phyloP scores from a whole-genome alignment of 2,329 filamentous ascomycete species.

The Clarireedia homoeocarpa region DNA sequence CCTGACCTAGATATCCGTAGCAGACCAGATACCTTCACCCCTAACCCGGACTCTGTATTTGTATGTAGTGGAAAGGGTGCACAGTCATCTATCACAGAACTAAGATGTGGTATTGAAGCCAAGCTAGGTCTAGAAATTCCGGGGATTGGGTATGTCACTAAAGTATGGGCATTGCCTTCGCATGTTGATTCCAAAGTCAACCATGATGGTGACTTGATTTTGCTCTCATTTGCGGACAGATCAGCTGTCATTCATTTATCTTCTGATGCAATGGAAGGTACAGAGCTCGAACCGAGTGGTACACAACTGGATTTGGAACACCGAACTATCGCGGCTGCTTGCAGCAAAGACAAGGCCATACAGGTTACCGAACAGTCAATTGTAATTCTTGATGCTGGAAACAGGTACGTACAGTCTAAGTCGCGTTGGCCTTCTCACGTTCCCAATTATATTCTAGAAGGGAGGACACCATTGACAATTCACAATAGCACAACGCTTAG shows the following conservation, averaged over 20 bases:
- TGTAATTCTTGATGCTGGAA: slow-evolving; percentile 13
- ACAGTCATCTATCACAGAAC: slow-evolving; percentile 57
- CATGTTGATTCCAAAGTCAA: slow-evolving; percentile 10
- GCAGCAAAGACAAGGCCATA: slow-evolving; percentile 33
- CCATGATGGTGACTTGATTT: slow-evolving; percentile 18
- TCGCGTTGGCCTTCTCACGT: not conserved
- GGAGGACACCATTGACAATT: not conserved
- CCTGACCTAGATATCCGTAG: not conserved
- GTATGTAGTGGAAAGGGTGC: slow-evolving; percentile 56
- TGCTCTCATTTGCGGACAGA: slow-evolving; percentile 24
- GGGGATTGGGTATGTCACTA: slow-evolving; percentile 39
- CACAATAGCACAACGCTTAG: not conserved
- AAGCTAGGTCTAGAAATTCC: slow-evolving; percentile 53
- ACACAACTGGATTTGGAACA: slow-evolving; percentile 44
- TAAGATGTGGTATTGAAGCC: slow-evolving; percentile 63
- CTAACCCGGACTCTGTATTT: slow-evolving; percentile 51
- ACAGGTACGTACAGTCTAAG: slow-evolving; percentile 13
- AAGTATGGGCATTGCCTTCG: slow-evolving; percentile 44
- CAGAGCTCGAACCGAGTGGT: slow-evolving; percentile 34
- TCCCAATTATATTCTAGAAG: not conserved
- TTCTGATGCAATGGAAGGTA: slow-evolving; percentile 38
- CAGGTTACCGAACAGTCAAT: slow-evolving; percentile 46
- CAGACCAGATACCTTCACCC: slow-evolving; percentile 19
- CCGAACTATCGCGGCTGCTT: slow-evolving; percentile 42
- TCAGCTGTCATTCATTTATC: slow-evolving; percentile 38